These are phyloP conservation scores for Aphanomyces cochlioides DNA, from an alignment of 352 stramenopile genomes.

Conservation along the genomic window DNA sequence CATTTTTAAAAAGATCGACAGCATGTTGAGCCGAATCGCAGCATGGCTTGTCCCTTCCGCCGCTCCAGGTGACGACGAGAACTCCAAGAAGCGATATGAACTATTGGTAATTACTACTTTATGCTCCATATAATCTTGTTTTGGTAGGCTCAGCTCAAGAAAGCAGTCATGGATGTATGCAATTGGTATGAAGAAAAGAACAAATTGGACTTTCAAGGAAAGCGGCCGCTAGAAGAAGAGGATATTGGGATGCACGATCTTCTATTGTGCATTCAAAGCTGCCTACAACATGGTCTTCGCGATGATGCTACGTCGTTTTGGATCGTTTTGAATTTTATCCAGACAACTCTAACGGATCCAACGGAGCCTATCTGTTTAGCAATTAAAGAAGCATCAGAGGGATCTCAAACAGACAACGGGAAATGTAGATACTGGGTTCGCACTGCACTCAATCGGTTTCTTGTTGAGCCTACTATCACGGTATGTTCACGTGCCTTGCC, in stretches of 20 bases:
- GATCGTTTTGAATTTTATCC: slow-evolving; percentile 25
- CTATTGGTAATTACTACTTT: slow-evolving; percentile 14
- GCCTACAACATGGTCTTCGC: slow-evolving; percentile 23
- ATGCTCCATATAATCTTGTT: background rate
- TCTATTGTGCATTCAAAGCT: slow-evolving; percentile 5
- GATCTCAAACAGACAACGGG: slow-evolving; percentile 44
- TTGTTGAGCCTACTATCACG: slow-evolving; percentile 72
- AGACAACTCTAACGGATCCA: background rate
- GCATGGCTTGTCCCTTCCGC: slow-evolving; percentile 23
- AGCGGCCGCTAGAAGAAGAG: slow-evolving; percentile 8
- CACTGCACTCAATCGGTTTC: slow-evolving; percentile 71
- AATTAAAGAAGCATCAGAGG: slow-evolving; percentile 15
- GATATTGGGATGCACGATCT: slow-evolving; percentile 27
- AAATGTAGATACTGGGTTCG: slow-evolving; percentile 77
- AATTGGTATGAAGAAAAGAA: slow-evolving; percentile 27
- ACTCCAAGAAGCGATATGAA: slow-evolving; percentile 23
- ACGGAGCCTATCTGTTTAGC: background rate
- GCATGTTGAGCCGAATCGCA: slow-evolving; percentile 22
- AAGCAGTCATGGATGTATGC: slow-evolving; percentile 30
- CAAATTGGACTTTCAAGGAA: slow-evolving; percentile 15
- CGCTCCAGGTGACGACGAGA: slow-evolving; percentile 19
- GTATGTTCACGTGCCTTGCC: slow-evolving; percentile 32
- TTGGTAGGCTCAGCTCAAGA: slow-evolving; percentile 25
- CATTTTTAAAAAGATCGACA: slow-evolving; percentile 7
- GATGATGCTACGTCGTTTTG: background rate